Evolutionary conservation across 164 flowering plant genomes (phyloP), one percentile per base, ranked within the genome.

Genomic region (Chimonanthus salicifolius): DNA sequence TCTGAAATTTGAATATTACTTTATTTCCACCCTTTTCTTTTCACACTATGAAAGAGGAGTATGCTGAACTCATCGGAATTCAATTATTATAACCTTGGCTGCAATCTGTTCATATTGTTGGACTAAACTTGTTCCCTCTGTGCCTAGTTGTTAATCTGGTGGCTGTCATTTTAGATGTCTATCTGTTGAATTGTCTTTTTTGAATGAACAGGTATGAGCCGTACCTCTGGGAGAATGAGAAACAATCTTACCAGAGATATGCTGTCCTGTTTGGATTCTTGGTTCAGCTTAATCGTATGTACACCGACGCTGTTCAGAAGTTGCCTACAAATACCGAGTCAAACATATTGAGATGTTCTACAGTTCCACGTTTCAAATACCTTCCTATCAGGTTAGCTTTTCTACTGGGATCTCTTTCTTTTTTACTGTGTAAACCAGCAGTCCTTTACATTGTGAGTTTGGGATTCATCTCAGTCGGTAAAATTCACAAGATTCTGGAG

Each of bases 261-360:
- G 92, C 97, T 66, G 98, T 96, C 71, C 92, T 96, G 68, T 92
- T 90, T 84, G 99, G 99, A 10, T 96, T 92, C 83, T 92, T 94
- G 80, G 92, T 94, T 76, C 99, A 96, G 72, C 97, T 93, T 69
- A 88, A 89, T 74, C 89, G 98, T 54, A 78, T 90, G 88, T 89
- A 90, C 80, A 91, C 88, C 16, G 87, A 90, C 79, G 84, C 92
- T 33, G 80, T 82, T 58, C 94, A 89, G 77, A 96, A 88, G 80
- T 73, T 89, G 70, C 90, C 97, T 47, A 80, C 89, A 44, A 93
- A 90, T 84, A 79, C 95, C 13, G 92, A 90, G 74, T 89, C 98
- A 71, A 96, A 96, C 78, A 86, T 91, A 21, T 83, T 93, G 97
- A 85, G 93, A 85, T 94, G 97, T 84, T 88, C 94, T 50, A 78